phyloP scores from a whole-genome alignment of 2,329 filamentous ascomycete genomes.

The Setomelanomma holmii region DNA sequence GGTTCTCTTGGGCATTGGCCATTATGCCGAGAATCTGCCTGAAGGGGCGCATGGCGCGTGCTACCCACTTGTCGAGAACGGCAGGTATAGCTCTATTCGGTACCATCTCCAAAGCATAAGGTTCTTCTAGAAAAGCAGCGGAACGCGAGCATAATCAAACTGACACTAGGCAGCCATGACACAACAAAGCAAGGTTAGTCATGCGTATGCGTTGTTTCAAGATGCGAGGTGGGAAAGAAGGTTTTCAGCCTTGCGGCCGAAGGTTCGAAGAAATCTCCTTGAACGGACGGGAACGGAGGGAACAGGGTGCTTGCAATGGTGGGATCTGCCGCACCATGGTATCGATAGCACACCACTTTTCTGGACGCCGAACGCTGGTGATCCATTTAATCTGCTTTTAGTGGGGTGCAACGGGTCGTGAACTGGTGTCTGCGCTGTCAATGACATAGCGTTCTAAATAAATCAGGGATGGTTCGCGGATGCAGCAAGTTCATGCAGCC shows the following conservation, averaged over 20 bases:
- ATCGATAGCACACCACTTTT: conserved; percentile 18
- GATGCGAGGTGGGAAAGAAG: not conserved
- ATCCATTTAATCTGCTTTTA: conserved; percentile 10
- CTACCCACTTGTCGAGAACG: conserved; percentile 14
- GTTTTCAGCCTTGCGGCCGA: conserved; percentile 20
- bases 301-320: no score
- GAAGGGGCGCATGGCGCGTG: conserved; percentile 12
- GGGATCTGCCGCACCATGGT: conserved; percentile 23
- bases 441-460: conserved; percentile 18
- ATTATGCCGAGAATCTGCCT: conserved; percentile 29
- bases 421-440: conserved; percentile 21
- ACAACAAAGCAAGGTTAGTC: conserved; percentile 8
- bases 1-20: conserved; percentile 17
- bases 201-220: conserved; percentile 12
- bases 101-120: conserved; percentile 11
- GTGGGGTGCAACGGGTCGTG: conserved; percentile 5
- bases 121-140: conserved; percentile 22
- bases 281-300: conserved; percentile 4
- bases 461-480: conserved; percentile 26
- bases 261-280: conserved; percentile 15
- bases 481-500: conserved; percentile 33
- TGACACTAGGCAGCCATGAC: not conserved
- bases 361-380: conserved; percentile 16
- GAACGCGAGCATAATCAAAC: conserved; percentile 7
- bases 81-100: conserved; percentile 11